A percentile compares a stretch with the other conserved stretches of the same genome.
Conservation (phyloP, 176 grass and related monocot species). For the Oryza coarctata region DNA sequence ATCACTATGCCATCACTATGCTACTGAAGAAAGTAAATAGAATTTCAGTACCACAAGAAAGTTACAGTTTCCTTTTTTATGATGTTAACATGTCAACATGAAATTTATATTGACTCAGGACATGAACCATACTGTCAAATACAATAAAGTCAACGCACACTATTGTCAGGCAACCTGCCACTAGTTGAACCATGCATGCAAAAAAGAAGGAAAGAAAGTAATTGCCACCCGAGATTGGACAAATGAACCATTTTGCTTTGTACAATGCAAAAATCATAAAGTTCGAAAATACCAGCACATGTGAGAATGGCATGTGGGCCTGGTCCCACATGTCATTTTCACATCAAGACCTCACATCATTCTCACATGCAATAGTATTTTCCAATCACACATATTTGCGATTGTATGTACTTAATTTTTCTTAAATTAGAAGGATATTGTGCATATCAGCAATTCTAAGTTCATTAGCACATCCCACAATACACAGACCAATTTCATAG, state of each 20-base stretch:
- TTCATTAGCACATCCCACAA: background rate
- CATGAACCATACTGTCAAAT: background rate
- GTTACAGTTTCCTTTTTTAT: background rate
- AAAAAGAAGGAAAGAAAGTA: background rate
- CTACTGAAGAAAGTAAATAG: background rate
- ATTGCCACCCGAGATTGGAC: background rate
- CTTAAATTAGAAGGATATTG: background rate
- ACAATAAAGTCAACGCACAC: conserved; percentile 12
- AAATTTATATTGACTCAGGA: conserved; percentile 24
- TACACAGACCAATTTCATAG: background rate
- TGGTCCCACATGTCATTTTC: background rate
- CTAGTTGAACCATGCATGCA: conserved; percentile 15
- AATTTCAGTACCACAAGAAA: conserved; percentile 25
- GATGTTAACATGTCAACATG: conserved; percentile 22
- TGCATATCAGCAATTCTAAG: background rate
- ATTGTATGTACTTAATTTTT: background rate
- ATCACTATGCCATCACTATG: background rate
- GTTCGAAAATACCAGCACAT: background rate
- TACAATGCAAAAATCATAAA: background rate
- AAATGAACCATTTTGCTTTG: conserved; percentile 7
- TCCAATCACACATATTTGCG: background rate
- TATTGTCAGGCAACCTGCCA: background rate
- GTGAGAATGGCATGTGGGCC: background rate
- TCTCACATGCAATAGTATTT: background rate
- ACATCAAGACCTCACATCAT: background rate